Percentiles rank a stretch among this genome's conserved stretches.
Conservation (phyloP, 768 basidiomycete genomes). For the Postia placenta region DNA sequence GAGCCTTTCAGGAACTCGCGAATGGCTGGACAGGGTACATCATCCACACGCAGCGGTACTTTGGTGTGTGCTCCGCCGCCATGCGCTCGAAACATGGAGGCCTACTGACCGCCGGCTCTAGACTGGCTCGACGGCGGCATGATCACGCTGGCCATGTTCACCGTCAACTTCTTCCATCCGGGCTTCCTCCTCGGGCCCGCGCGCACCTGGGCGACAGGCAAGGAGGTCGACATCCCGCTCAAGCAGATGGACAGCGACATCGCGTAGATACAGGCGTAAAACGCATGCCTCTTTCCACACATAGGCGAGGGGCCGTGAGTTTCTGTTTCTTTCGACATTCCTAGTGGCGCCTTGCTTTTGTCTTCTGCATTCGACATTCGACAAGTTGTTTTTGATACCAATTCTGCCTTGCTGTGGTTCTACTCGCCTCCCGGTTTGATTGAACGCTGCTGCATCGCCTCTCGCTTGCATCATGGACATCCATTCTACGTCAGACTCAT, state of each 20-base stretch:
- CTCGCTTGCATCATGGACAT: not conserved
- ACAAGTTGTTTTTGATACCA: no score
- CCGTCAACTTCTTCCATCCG: slow-evolving; percentile 41
- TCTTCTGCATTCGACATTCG: not conserved
- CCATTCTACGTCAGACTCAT: not conserved
- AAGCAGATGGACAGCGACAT: not conserved
- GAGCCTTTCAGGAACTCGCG: slow-evolving; percentile 29
- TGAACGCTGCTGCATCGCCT: not conserved
- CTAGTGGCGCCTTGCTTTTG: not conserved
- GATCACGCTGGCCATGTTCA: slow-evolving; percentile 39
- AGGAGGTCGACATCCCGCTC: not conserved
- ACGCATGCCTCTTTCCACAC: no score
- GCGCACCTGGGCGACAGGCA: slow-evolving; percentile 2
- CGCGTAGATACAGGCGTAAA: no score
- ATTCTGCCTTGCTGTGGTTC: not conserved
- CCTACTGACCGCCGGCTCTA: slow-evolving; percentile 10
- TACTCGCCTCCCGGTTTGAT: not conserved
- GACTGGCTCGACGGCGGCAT: slow-evolving; percentile 48
- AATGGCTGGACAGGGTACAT: slow-evolving; percentile 48
- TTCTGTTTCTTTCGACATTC: no score
- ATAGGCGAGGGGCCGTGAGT: no score
- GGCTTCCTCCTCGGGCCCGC: slow-evolving; percentile 29
- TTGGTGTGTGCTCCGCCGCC: slow-evolving; percentile 31
- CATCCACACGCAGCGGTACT: slow-evolving; percentile 41
- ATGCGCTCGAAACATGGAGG: not conserved